phyloP scores from a whole-genome alignment of 2,329 filamentous ascomycete species.

The Catunica adiposa region DNA sequence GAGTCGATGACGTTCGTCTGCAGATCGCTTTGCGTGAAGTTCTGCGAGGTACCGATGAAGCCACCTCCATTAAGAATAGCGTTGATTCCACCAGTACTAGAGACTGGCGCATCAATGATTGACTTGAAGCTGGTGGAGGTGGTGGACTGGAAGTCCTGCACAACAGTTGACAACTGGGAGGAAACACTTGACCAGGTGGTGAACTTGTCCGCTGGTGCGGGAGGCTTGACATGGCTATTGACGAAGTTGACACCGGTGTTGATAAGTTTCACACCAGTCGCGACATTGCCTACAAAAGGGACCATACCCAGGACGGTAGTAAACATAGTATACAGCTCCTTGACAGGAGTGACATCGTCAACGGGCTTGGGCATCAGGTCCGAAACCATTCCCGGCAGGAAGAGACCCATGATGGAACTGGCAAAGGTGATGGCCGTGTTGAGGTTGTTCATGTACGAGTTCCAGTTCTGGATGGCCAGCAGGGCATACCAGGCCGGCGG shows the following conservation, averaged over 20 bases:
- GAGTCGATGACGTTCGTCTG: constrained; percentile 9
- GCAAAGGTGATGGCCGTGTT: constrained; percentile 15
- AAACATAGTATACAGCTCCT: constrained; percentile 13
- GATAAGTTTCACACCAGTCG: neutral
- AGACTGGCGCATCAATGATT: constrained; percentile 13
- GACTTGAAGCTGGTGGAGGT: constrained; percentile 8
- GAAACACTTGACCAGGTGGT: constrained; percentile 10
- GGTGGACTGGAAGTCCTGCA: constrained; percentile 11
- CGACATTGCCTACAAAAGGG: constrained; percentile 12
- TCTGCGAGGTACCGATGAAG: constrained; percentile 14
- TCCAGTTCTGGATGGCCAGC: constrained; percentile 15
- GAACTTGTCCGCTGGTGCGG: constrained; percentile 5
- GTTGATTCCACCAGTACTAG: constrained; percentile 8
- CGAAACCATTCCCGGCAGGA: constrained; percentile 14
- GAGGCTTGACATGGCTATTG: constrained; percentile 1
- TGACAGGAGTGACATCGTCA: constrained; percentile 12
- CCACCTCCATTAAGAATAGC: constrained; percentile 8
- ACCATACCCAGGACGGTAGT: constrained; percentile 10
- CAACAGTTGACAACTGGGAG: constrained; percentile 4
- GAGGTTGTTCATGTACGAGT: constrained; percentile 16
- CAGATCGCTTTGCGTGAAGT: constrained; percentile 15
- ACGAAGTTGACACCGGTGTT: neutral
- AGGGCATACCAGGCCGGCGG: constrained; percentile 15
- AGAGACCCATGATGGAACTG: constrained; percentile 14
- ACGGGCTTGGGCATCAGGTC: constrained; percentile 14